Evolutionary conservation across 768 basidiomycete species (phyloP).

Genomic region (Steccherinum ochraceum): DNA sequence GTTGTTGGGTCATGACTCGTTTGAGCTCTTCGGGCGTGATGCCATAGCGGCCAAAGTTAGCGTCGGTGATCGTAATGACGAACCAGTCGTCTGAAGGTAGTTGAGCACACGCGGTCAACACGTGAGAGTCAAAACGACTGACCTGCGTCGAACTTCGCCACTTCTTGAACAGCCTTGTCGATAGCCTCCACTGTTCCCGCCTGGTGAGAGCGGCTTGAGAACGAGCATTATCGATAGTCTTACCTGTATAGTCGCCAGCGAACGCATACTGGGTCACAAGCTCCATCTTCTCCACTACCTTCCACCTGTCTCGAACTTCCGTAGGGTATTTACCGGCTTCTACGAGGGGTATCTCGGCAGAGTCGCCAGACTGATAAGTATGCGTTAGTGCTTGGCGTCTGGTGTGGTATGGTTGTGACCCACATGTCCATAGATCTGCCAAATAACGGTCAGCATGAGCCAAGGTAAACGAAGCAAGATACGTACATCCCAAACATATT

Average conservation of each 20-base stretch:
- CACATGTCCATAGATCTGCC: slow-evolving; percentile 60
- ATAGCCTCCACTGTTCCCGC: slow-evolving; percentile 69
- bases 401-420: slow-evolving; percentile 18
- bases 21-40: slow-evolving; percentile 56
- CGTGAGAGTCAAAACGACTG: slow-evolving; percentile 6
- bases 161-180: slow-evolving; percentile 52
- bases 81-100: slow-evolving; percentile 54
- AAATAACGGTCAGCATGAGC: not conserved
- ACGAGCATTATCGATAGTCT: no score
- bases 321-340: slow-evolving; percentile 41
- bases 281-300: slow-evolving; percentile 63
- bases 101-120: not conserved
- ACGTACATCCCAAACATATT: slow-evolving; percentile 74
- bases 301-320: slow-evolving; percentile 57
- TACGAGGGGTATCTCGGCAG: slow-evolving; percentile 48
- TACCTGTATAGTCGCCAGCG: slow-evolving; percentile 61
- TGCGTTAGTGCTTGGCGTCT: not conserved
- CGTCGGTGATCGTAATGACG: slow-evolving; percentile 67
- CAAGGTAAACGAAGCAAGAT: not conserved
- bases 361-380: slow-evolving; percentile 50
- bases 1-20: slow-evolving; percentile 49
- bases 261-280: slow-evolving; percentile 66
- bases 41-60: slow-evolving; percentile 58
- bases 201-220: no score
- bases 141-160: slow-evolving; percentile 59